Percentiles rank a stretch among this genome's conserved stretches.
phyloP scores from a whole-genome alignment of 352 stramenopile genomes.

The Globisporangium parvum region DNA sequence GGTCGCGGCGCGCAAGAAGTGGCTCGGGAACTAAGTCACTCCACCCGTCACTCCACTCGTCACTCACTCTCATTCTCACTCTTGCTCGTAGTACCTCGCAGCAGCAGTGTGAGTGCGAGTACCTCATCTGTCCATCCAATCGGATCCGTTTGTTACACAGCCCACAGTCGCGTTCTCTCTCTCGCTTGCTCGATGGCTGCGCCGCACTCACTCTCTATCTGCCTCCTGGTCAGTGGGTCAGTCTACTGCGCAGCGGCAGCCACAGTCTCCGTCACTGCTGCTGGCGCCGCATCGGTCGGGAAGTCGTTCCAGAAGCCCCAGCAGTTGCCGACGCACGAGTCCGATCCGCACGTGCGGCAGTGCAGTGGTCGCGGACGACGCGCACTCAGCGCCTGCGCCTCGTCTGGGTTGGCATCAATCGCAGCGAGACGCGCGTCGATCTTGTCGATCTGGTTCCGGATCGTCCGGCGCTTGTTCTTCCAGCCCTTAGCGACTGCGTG shows the following conservation, averaged over 20 bases:
- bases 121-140: too few species aligned
- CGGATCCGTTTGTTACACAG: too few species aligned
- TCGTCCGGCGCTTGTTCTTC: slow-evolving; percentile 66
- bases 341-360: slow-evolving; percentile 54
- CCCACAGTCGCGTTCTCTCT: too few species aligned
- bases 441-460: slow-evolving; percentile 67
- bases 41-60: too few species aligned
- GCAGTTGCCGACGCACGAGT: slow-evolving; percentile 56
- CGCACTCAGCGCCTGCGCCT: slow-evolving; percentile 22
- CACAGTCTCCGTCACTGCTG: too few species aligned
- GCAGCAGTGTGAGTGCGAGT: too few species aligned
- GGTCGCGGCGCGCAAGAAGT: slow-evolving; percentile 32
- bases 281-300: neutral
- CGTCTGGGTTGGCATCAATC: slow-evolving; percentile 33
- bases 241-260: slow-evolving; percentile 4
- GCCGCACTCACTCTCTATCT: slow-evolving; percentile 11
- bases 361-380: slow-evolving; percentile 43
- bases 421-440: slow-evolving; percentile 36
- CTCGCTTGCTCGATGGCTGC: neutral
- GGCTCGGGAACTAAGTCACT: slow-evolving; percentile 20
- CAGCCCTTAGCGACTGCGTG: slow-evolving; percentile 49
- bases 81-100: neutral
- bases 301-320: slow-evolving; percentile 74
- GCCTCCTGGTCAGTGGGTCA: too few species aligned
- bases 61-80: neutral